Evolutionary conservation across 306 rosid species (phyloP), one percentile per base, ranked within the genome.

Genomic region (Cucumis hystrix): DNA sequence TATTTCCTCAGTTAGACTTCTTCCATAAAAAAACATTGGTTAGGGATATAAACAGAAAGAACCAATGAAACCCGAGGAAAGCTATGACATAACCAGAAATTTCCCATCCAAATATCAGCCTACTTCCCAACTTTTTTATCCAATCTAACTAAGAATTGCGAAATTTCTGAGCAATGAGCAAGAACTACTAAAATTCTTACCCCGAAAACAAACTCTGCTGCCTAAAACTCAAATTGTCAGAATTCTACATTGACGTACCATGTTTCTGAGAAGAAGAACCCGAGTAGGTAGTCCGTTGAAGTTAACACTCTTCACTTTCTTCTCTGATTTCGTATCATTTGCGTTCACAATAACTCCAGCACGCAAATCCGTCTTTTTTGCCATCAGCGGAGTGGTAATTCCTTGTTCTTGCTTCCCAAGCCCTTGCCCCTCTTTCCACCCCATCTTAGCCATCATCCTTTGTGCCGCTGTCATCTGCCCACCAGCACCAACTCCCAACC

Each of bases 371-470:
- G 99, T 95, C 77, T 95, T 95, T 93, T 84, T 95, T 0, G 99
- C 99, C 97, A 95, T 90, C 86, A 95, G 83, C 18, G 99, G 99
- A 61, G 97, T 95, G 11, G 97, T 95, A 10, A 95, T 95, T 77
- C 99, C 99, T 81, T 95, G 99, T 82, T 95, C 97, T 78, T 88
- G 99, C 77, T 86, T 95, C 77, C 99, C 99, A 37, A 95, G 93
- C 69, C 99, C 99, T 77, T 95, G 99, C 54, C 99, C 99, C 69
- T 92, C 85, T 77, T 95, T 95, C 99, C 99, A 95, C 76, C 99
- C 99, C 99, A 95, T 95, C 88, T 92, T 95, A 5, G 97, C 99
- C 99, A 95, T 95, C 99, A 95, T 95, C 75, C 97, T 89, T 71
- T 95, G 99, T 0, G 97, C 99, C 6, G 99, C 99, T 2, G 97